Conservation (phyloP, 164 flowering plant genomes). For the Hamamelis virginiana region DNA sequence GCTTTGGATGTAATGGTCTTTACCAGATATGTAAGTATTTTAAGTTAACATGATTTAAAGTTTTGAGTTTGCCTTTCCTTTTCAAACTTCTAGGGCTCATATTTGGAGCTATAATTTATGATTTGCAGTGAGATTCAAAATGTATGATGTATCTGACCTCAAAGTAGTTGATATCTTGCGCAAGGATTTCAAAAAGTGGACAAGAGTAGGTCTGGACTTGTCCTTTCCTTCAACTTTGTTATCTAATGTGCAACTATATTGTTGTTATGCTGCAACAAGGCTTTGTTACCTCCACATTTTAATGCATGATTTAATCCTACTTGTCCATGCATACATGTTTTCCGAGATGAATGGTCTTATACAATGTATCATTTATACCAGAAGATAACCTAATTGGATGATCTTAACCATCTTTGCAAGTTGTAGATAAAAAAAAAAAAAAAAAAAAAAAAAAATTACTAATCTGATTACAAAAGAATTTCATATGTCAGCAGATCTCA, state of each 20-base stretch:
- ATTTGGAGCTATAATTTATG: background rate
- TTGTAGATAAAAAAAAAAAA: too few species aligned
- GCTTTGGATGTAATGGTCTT: conserved; percentile 67
- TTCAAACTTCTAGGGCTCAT: background rate
- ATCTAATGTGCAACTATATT: background rate
- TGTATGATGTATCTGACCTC: conserved; percentile 52
- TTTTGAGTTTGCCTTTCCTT: background rate
- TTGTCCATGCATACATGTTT: background rate
- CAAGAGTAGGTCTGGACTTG: conserved; percentile 40
- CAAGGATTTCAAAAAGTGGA: conserved; percentile 78
- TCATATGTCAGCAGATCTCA: background rate
- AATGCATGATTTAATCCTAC: background rate
- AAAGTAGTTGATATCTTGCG: conserved; percentile 54
- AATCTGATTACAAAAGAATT: too few species aligned
- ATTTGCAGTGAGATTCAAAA: conserved; percentile 59
- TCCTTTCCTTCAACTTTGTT: background rate
- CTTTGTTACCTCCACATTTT: background rate
- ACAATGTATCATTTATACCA: background rate
- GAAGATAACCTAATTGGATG: background rate
- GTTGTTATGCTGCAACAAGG: background rate
- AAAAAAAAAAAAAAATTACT: too few species aligned
- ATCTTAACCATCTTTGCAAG: background rate
- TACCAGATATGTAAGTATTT: conserved; percentile 50
- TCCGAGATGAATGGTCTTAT: background rate
- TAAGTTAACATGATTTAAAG: background rate